Evolutionary conservation across 176 grass and related monocot genomes (phyloP).

Genomic region (Triticum turgidum): DNA sequence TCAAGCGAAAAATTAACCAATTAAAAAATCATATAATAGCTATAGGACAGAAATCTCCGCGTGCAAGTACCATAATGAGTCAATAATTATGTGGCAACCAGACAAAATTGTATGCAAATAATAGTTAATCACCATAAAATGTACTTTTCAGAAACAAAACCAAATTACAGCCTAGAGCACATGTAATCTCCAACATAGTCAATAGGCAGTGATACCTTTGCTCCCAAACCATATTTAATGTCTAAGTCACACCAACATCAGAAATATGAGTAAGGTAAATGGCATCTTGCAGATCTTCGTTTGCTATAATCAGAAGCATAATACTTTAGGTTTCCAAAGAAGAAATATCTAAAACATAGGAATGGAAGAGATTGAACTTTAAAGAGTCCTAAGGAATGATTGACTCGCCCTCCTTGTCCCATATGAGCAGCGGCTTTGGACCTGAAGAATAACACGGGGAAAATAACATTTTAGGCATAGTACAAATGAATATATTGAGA

Average conservation of each 20-base stretch:
- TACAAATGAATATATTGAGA: too few relatives aligned
- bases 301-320: neutral
- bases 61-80: too few relatives aligned
- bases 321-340: neutral
- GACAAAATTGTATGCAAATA: neutral
- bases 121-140: neutral
- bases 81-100: too few relatives aligned
- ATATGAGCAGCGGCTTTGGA: conserved; percentile 94
- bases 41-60: too few relatives aligned
- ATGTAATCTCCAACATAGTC: neutral
- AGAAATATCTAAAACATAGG: neutral
- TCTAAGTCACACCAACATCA: too few relatives aligned
- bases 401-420: conserved; percentile 80
- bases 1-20: too few relatives aligned
- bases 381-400: conserved; percentile 8
- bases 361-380: neutral
- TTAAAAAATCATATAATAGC: too few relatives aligned
- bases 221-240: neutral
- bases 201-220: neutral
- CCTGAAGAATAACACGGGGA: conserved; percentile 38
- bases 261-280: neutral
- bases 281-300: neutral
- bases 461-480: neutral
- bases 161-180: neutral
- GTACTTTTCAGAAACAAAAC: neutral